Percentiles rank a stretch among this genome's conserved stretches.
Evolutionary conservation across 352 stramenopile species (phyloP).

Genomic region (Phytophthora palmivora): DNA sequence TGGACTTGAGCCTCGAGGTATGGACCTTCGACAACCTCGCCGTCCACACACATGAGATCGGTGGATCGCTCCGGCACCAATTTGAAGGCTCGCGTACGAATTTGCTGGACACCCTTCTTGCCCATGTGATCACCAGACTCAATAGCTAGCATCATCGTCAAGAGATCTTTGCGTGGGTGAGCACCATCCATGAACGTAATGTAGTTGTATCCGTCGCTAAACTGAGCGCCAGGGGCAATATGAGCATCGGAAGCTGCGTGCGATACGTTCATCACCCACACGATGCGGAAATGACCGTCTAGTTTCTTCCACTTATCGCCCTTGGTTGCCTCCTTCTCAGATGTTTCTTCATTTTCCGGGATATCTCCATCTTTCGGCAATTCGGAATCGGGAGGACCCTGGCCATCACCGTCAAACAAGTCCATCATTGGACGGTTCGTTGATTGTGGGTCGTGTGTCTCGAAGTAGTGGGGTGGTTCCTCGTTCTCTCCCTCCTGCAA

Average conservation of each 20-base stretch:
- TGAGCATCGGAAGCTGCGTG: conserved; percentile 60
- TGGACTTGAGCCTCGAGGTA: conserved; percentile 66
- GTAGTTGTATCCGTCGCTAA: conserved; percentile 76
- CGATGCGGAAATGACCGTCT: conserved; percentile 53
- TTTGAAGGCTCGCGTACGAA: conserved; percentile 71
- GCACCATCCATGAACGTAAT: conserved; percentile 56
- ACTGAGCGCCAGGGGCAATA: conserved; percentile 49
- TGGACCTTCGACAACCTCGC: conserved; percentile 56
- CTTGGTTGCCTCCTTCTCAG: conserved; percentile 5
- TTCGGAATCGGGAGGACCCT: conserved; percentile 27
- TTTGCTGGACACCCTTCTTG: conserved; percentile 45
- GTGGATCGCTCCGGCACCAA: conserved; percentile 43
- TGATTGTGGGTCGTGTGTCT: conserved; percentile 40
- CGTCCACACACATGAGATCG: conserved; percentile 69
- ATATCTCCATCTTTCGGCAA: neutral
- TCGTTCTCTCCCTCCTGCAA: conserved; percentile 51
- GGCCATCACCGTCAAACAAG: conserved; percentile 43
- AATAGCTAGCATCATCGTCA: conserved; percentile 58
- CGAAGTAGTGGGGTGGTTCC: conserved; percentile 45
- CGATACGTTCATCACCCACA: conserved; percentile 75
- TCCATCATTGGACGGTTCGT: conserved; percentile 48
- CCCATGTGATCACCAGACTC: conserved; percentile 59
- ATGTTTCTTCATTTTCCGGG: conserved; percentile 4
- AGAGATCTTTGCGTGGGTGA: conserved; percentile 43
- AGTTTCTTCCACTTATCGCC: conserved; percentile 57